Evolutionary conservation across 1,284 basidiomycete genomes (phyloP), one percentile per base, ranked within the genome.

Genomic region (Termitomyces sp.): DNA sequence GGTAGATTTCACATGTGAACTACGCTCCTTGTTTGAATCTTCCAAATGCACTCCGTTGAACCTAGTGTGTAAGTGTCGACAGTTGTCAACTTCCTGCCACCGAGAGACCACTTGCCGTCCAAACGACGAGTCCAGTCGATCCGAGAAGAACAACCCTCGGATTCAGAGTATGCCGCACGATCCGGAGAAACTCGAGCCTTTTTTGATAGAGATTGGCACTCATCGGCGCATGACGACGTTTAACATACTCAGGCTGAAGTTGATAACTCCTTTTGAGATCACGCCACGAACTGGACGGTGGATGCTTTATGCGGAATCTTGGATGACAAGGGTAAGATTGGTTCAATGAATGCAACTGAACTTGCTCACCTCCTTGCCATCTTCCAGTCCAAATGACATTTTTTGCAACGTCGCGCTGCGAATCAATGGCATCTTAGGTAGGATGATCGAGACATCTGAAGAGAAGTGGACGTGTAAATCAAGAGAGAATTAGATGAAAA

Each of bases 401-500:
- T 84, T 78, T 52, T 81, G 74, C 11, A 91, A 68, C 0, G 85
- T 88, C 0, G 83, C 81, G 63, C 88, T 85, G 70, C 82, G 81
- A 59, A 92, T 88, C 88, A 90, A 93, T 0, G 90, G 76, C 0
- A 78, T 76, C 64, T 93, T 91, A 7, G 86, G 82, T 30, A 84
- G 64, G 7, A 80, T 77, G 52, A 82, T n/a, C n/a, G n/a, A n/a
- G n/a, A n/a, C n/a, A n/a, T n/a, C n/a, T n/a, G n/a, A 63, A 0
- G 81, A 82, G 53, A 84, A 68, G 58, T 77, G 71, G 21, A 76
- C 57, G 18, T 26, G 35, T 26, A 18, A n/a, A n/a, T 30, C 3
- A 26, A 7, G 14, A 46, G 33, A 16, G 11, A 19, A 16, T 42
- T n/a, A 44, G 18, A 13, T 21, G 10, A 42, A 9, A 18, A 18